Conservation (phyloP, 192 early-diverging fungal genomes). For the Gaertneriomyces sp. region DNA sequence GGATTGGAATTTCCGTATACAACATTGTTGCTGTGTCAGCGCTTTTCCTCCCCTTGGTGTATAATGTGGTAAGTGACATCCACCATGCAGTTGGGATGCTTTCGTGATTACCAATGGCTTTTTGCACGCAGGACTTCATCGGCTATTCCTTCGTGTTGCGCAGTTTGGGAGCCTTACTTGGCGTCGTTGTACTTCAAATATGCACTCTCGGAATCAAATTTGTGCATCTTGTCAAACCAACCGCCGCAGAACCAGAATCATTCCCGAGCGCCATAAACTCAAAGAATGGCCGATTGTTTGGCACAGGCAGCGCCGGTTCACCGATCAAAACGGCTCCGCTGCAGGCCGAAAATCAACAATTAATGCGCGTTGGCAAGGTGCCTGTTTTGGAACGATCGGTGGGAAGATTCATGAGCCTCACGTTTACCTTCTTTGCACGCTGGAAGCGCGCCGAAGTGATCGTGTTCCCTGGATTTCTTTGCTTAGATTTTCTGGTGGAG, state of each 20-base stretch:
- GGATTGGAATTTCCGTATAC: conserved; percentile 4
- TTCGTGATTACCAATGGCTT: neutral
- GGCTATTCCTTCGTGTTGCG: neutral
- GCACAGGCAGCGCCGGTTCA: neutral
- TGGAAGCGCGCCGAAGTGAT: conserved; percentile 3
- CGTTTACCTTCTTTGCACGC: neutral
- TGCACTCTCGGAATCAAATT: neutral
- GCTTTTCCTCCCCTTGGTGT: neutral
- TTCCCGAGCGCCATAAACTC: too few relatives aligned
- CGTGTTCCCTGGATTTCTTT: conserved; percentile 1
- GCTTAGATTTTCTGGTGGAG: neutral
- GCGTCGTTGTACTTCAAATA: neutral
- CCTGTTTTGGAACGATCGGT: neutral
- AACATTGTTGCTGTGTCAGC: conserved; percentile 7
- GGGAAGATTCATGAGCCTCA: neutral
- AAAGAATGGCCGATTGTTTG: neutral
- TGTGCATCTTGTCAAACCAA: neutral
- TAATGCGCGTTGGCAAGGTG: neutral
- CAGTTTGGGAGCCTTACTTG: neutral
- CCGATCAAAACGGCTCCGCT: neutral
- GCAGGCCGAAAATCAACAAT: neutral
- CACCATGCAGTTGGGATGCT: neutral
- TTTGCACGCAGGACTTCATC: neutral
- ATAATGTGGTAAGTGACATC: neutral
- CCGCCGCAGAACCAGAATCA: neutral